Evolutionary conservation across 2,329 filamentous ascomycete genomes (phyloP).

Genomic region (Coniella lustricola): DNA sequence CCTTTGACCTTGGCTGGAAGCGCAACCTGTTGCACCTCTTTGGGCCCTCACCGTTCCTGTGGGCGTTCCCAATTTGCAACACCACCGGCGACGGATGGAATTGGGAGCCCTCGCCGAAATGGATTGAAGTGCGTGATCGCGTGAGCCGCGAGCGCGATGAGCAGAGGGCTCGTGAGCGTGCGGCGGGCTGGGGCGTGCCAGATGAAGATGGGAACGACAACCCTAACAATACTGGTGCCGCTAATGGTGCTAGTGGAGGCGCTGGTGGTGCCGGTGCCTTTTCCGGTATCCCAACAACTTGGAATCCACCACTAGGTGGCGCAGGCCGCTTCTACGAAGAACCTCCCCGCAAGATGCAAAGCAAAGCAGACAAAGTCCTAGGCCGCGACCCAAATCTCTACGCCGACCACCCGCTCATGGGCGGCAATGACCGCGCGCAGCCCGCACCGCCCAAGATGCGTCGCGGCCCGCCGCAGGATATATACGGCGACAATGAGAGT

Average conservation of each 20-base stretch:
- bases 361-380: constrained; percentile 52
- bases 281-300: constrained; percentile 19
- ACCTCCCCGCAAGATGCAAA: constrained; percentile 33
- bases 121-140: constrained; percentile 63
- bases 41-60: constrained; percentile 63
- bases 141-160: constrained; percentile 51
- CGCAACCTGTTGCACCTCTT: constrained; percentile 78
- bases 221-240: too few relatives aligned
- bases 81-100: constrained; percentile 89
- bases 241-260: too few relatives aligned
- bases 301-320: constrained; percentile 20
- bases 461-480: constrained; percentile 27
- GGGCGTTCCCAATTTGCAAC: constrained; percentile 75
- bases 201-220: constrained; percentile 24
- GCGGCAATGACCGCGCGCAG: constrained; percentile 35
- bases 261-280: too few relatives aligned
- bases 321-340: constrained; percentile 27
- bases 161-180: constrained; percentile 56
- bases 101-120: constrained; percentile 80
- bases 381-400: constrained; percentile 51
- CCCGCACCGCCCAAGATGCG: constrained; percentile 37
- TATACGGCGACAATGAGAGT: constrained; percentile 26
- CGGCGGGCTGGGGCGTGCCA: constrained; percentile 57
- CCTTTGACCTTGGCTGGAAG: constrained; percentile 82
- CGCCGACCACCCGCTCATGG: constrained; percentile 34